Conservation (phyloP, 306 rosid species). For the Pterocarpus macrocarpus region DNA sequence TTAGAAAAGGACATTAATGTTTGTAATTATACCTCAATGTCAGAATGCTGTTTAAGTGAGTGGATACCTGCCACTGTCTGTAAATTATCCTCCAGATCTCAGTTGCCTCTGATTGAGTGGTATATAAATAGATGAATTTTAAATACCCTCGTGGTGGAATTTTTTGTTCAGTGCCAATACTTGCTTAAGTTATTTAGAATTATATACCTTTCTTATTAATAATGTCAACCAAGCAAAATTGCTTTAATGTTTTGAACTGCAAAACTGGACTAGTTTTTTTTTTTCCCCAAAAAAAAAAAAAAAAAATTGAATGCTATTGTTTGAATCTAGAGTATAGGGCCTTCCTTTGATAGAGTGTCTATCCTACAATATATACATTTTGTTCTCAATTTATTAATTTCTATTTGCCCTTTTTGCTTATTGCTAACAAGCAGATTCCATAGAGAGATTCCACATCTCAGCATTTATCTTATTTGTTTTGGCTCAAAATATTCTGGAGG, state of each 20-base stretch:
- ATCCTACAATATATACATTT: neutral
- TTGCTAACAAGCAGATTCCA: slow-evolving; percentile 77
- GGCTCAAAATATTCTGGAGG: slow-evolving; percentile 99
- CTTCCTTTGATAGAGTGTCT: slow-evolving; percentile 9
- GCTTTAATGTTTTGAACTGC: neutral
- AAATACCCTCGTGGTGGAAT: too few species aligned
- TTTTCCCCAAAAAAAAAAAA: too few species aligned
- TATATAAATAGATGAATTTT: neutral
- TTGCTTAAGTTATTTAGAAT: too few species aligned
- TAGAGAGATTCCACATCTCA: slow-evolving; percentile 97
- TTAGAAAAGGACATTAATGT: slow-evolving; percentile 26
- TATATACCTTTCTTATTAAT: too few species aligned
- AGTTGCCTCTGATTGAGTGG: slow-evolving; percentile 11
- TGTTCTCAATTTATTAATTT: slow-evolving; percentile 30
- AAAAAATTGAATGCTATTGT: slow-evolving; percentile 7
- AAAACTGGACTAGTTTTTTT: neutral
- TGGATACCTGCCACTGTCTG: neutral
- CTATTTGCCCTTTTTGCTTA: neutral
- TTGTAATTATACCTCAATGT: neutral
- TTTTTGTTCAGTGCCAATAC: slow-evolving; percentile 4
- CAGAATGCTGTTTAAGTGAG: slow-evolving; percentile 11
- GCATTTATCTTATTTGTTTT: slow-evolving; percentile 90
- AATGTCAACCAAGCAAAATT: neutral
- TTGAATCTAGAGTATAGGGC: slow-evolving; percentile 17
- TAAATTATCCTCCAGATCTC: slow-evolving; percentile 12